Evolutionary conservation across 2,329 filamentous ascomycete genomes (phyloP).

Genomic region (Gnomoniopsis smithogilvyi): DNA sequence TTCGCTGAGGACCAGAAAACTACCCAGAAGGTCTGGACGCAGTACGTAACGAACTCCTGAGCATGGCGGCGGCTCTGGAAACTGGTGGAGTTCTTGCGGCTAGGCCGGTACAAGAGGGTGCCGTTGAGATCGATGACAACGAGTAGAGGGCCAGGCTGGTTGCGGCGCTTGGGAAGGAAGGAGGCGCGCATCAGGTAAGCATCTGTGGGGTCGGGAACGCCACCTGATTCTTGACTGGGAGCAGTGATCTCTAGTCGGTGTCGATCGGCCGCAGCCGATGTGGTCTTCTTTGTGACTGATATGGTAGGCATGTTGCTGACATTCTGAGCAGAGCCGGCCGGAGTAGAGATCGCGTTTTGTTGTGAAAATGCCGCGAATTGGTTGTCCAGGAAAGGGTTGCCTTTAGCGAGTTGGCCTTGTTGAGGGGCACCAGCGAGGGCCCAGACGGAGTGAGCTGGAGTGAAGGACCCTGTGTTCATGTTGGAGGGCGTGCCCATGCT

Average conservation of each 20-base stretch:
- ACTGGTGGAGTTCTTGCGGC: conserved; percentile 40
- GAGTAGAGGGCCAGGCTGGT: conserved; percentile 61
- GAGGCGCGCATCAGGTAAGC: conserved; percentile 59
- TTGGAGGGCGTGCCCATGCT: background rate
- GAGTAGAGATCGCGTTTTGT: background rate
- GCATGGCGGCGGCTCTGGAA: conserved; percentile 70
- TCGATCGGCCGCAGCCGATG: conserved; percentile 18
- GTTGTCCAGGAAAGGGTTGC: background rate
- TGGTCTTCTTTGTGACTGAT: background rate
- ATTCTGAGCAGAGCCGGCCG: background rate
- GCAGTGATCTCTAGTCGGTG: conserved; percentile 17
- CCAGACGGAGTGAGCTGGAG: background rate
- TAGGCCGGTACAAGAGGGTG: conserved; percentile 74
- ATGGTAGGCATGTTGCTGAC: background rate
- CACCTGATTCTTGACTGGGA: conserved; percentile 45
- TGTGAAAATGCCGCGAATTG: background rate
- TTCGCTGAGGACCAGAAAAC: conserved; percentile 90
- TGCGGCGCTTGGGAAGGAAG: conserved; percentile 36
- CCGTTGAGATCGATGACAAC: conserved; percentile 92
- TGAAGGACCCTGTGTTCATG: background rate
- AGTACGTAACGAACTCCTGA: conserved; percentile 65
- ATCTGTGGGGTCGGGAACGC: conserved; percentile 57
- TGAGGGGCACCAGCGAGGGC: background rate
- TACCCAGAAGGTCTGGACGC: conserved; percentile 71
- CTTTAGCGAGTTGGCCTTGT: background rate